These are phyloP conservation scores for Aspergillus cavernicola DNA, from an alignment of 495 filamentous ascomycete species.

Conservation along the genomic window DNA sequence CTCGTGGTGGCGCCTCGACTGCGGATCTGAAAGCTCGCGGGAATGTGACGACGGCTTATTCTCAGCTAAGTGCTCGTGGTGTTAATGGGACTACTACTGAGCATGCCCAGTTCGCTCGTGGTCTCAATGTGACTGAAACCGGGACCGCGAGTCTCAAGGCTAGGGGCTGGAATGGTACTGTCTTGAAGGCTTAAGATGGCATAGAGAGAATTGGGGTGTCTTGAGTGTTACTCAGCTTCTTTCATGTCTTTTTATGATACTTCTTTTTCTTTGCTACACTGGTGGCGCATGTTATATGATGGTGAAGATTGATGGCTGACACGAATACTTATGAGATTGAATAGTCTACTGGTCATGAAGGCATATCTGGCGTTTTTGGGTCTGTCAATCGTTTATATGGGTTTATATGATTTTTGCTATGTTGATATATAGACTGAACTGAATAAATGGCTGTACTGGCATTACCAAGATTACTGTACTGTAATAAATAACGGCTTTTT, in stretches of 20 bases:
- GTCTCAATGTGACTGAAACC: constrained; percentile 11
- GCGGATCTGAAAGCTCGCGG: not conserved
- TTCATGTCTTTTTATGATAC: not conserved
- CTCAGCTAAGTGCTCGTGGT: constrained; percentile 5
- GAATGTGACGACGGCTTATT: not conserved
- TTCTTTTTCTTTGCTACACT: not conserved
- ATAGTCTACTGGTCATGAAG: not conserved
- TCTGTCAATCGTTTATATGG: not conserved
- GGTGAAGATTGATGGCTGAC: not conserved
- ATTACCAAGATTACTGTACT: not conserved
- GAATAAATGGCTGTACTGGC: not conserved
- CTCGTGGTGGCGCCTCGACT: not conserved
- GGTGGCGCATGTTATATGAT: not conserved
- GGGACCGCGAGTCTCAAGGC: not conserved
- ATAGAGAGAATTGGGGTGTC: not conserved
- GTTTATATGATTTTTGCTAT: not conserved
- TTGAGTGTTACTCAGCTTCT: not conserved
- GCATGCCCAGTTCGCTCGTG: constrained; percentile 7
- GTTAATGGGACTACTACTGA: constrained; percentile 11
- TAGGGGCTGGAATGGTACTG: constrained; percentile 11
- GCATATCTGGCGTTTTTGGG: not conserved
- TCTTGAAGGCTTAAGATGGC: constrained; percentile 1
- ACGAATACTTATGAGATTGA: not conserved
- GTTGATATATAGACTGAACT: constrained; percentile 4
- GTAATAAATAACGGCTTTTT: constrained; percentile 1